Conservation (phyloP, 2,329 filamentous ascomycete species). For the Nemania sp. region DNA sequence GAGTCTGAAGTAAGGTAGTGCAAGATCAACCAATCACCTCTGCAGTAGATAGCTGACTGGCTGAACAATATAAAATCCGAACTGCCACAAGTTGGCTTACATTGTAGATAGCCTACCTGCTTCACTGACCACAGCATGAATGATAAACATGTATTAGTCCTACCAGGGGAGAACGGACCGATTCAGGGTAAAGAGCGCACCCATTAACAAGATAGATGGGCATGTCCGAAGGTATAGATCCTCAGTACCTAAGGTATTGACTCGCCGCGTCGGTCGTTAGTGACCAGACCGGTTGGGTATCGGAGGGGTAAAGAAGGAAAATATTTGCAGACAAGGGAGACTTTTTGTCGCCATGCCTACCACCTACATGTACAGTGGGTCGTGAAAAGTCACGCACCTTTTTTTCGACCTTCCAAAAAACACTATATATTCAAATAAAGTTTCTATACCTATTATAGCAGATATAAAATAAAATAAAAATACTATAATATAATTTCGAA, state of each 20-base stretch:
- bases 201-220: not conserved
- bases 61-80: too few relatives aligned
- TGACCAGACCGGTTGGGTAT: slow-evolving; percentile 10
- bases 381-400: too few relatives aligned
- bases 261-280: not conserved
- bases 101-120: not conserved
- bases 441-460: too few relatives aligned
- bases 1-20: too few relatives aligned
- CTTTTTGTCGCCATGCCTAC: too few relatives aligned
- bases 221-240: not conserved
- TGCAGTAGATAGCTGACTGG: too few relatives aligned
- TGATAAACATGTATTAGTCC: not conserved
- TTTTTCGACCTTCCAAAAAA: too few relatives aligned
- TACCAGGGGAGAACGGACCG: not conserved
- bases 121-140: not conserved
- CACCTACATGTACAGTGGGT: too few relatives aligned
- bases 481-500: too few relatives aligned
- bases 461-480: too few relatives aligned
- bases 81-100: not conserved
- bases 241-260: not conserved
- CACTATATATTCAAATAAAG: too few relatives aligned
- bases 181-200: not conserved
- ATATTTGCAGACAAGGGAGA: not conserved
- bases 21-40: too few relatives aligned
- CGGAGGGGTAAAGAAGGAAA: slow-evolving; percentile 16